Evolutionary conservation across 192 early-diverging fungal species (phyloP), one percentile per base, ranked within the genome.

Genomic region (Globomyces pollinis-pini): DNA sequence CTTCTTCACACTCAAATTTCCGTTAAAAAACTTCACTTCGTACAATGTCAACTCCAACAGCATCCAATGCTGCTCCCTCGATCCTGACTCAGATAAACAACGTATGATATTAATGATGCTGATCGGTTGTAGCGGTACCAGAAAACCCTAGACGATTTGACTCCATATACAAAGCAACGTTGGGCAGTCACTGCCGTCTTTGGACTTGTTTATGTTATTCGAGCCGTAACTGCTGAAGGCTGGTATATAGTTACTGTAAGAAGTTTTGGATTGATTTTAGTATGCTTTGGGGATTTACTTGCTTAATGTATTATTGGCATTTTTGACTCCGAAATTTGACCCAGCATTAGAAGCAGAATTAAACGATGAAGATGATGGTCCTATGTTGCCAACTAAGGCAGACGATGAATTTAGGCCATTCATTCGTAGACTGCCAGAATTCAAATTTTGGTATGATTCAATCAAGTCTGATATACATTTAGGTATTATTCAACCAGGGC

Each of bases 381-480:
- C 80, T 0, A 68, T 71, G 1, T 68, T 99, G 54, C 96, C 96
- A 0, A 88, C 81, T 24, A 84, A 85, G 59, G 81, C 74, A 12
- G 90, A 93, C 61, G 94, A 99, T 45, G 96, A 99, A 73, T 99
- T 99, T 64, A 76, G 84, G 32, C 96, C 96, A 8, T 99, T 99
- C 71, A 93, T 99, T 59, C 76, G 96, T 59, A 72, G 96, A 57
- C 68, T 99, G 52, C 94, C 96, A 16, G 96, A 99, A 70, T 96
- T 99, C 73, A 99, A 97, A 77, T 96, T 95, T 64, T 99, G 96
- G 96, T 90, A 75, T 62, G n/a, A n/a, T n/a, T n/a, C n/a, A n/a
- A n/a, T n/a, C n/a, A n/a, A n/a, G n/a, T n/a, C 72, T 62, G 7
- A 24, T 18, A 23, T 28, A 23, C n/a, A n/a, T 53, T 1, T 57